Conservation (phyloP, 2,329 filamentous ascomycete species). For the Colletotrichum sojae region DNA sequence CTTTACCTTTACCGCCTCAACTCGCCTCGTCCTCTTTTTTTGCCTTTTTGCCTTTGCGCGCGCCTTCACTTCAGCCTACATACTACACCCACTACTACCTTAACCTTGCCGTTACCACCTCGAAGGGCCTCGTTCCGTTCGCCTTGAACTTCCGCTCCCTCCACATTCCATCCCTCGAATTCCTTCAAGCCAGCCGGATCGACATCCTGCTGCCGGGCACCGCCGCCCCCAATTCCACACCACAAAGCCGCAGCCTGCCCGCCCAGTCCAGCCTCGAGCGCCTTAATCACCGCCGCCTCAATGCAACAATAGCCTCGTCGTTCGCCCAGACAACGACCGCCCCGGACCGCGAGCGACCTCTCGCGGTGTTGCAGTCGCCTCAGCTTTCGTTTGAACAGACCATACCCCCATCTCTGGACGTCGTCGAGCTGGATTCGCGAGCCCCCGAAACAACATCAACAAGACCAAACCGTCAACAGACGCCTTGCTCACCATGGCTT, state of each 20-base stretch:
- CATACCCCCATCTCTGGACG: background rate
- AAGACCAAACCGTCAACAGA: slow-evolving; percentile 10
- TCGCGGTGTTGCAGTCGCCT: slow-evolving; percentile 23
- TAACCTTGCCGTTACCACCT: slow-evolving; percentile 10
- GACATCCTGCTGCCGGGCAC: slow-evolving; percentile 17
- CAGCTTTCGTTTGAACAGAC: slow-evolving; percentile 16
- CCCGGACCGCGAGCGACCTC: slow-evolving; percentile 28
- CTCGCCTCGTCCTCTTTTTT: slow-evolving; percentile 12
- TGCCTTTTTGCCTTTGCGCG: slow-evolving; percentile 13
- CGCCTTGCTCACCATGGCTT: slow-evolving; percentile 57
- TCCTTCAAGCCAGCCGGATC: slow-evolving; percentile 17
- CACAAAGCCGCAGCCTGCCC: background rate
- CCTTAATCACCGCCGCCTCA: slow-evolving; percentile 38
- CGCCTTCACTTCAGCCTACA: slow-evolving; percentile 40
- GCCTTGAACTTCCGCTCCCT: slow-evolving; percentile 26
- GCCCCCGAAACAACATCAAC: slow-evolving; percentile 18
- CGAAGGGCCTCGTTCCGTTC: background rate
- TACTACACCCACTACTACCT: slow-evolving; percentile 28
- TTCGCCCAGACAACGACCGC: slow-evolving; percentile 29
- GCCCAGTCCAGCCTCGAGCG: slow-evolving; percentile 20
- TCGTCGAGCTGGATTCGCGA: slow-evolving; percentile 41
- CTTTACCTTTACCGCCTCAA: background rate
- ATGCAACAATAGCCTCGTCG: slow-evolving; percentile 40
- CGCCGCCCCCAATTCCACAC: slow-evolving; percentile 30
- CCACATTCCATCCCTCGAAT: slow-evolving; percentile 34